A percentile compares a stretch with the other conserved stretches of the same genome.
These are phyloP conservation scores for Cenchrus purpureus DNA, from an alignment of 176 grass and related monocot species.

Conservation along the genomic window DNA sequence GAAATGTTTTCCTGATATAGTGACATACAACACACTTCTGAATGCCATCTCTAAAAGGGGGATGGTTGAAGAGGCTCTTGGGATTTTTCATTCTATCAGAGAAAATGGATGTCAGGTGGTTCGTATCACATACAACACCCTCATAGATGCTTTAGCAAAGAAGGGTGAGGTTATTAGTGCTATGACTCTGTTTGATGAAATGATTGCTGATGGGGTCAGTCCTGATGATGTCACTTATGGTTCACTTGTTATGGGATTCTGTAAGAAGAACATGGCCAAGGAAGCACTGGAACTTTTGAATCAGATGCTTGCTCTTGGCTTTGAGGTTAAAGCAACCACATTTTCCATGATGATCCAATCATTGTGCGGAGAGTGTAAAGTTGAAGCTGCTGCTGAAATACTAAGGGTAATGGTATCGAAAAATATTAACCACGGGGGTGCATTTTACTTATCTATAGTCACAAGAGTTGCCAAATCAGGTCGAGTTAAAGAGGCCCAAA, in stretches of 20 bases:
- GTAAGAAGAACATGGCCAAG: slow-evolving; percentile 61
- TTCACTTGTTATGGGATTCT: slow-evolving; percentile 77
- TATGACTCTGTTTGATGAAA: slow-evolving; percentile 69
- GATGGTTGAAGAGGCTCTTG: slow-evolving; percentile 66
- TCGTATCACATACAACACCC: slow-evolving; percentile 71
- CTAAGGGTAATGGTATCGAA: slow-evolving; percentile 54
- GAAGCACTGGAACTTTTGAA: slow-evolving; percentile 60
- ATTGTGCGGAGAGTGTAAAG: slow-evolving; percentile 64
- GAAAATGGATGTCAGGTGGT: slow-evolving; percentile 58
- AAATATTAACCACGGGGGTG: slow-evolving; percentile 40
- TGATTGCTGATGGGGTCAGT: slow-evolving; percentile 57
- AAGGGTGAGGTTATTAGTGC: slow-evolving; percentile 57
- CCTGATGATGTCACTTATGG: slow-evolving; percentile 73
- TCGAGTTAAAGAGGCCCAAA: slow-evolving; percentile 49
- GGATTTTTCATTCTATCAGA: slow-evolving; percentile 59
- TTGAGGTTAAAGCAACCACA: slow-evolving; percentile 66
- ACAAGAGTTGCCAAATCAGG: slow-evolving; percentile 64
- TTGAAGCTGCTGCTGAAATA: slow-evolving; percentile 61
- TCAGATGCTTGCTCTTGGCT: slow-evolving; percentile 57
- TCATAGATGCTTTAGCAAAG: slow-evolving; percentile 78
- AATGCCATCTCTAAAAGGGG: slow-evolving; percentile 63
- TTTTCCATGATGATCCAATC: slow-evolving; percentile 65
- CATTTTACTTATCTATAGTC: slow-evolving; percentile 57
- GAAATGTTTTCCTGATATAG: slow-evolving; percentile 71
- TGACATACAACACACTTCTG: slow-evolving; percentile 80